A percentile compares a stretch with the other conserved stretches of the same genome.
Evolutionary conservation across 2,329 filamentous ascomycete genomes (phyloP).

Genomic region (Xylaria sp.): DNA sequence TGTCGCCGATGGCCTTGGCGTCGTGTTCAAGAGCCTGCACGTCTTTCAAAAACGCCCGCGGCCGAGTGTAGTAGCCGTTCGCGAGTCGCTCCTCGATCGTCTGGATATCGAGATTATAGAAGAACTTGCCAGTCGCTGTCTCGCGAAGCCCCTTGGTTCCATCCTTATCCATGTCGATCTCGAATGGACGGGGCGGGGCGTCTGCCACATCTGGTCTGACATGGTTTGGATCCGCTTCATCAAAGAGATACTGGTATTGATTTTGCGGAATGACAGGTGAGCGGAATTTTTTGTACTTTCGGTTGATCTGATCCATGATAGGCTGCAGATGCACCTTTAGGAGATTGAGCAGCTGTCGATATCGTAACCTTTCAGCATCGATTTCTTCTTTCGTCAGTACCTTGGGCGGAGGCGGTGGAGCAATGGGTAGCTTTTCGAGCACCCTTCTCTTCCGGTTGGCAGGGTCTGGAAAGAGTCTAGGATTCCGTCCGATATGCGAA

Average conservation of each 20-base stretch:
- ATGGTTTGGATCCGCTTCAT: constrained; percentile 76
- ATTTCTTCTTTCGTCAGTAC: constrained; percentile 76
- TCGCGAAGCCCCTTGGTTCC: constrained; percentile 78
- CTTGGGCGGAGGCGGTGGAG: constrained; percentile 70
- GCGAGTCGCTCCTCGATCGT: constrained; percentile 96
- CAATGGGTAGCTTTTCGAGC: constrained; percentile 75
- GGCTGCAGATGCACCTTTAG: constrained; percentile 89
- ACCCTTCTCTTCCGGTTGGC: constrained; percentile 84
- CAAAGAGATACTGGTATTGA: constrained; percentile 79
- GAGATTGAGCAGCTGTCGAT: constrained; percentile 81
- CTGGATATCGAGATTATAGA: constrained; percentile 90
- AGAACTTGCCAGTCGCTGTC: constrained; percentile 78
- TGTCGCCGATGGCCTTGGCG: constrained; percentile 79
- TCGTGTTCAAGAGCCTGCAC: constrained; percentile 85
- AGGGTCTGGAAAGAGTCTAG: constrained; percentile 84
- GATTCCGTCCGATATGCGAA: constrained; percentile 76
- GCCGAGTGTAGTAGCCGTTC: constrained; percentile 93
- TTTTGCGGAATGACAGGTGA: constrained; percentile 74
- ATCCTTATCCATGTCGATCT: constrained; percentile 77
- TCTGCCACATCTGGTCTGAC: constrained; percentile 60
- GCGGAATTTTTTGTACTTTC: constrained; percentile 86
- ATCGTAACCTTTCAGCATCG: constrained; percentile 77
- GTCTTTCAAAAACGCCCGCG: constrained; percentile 86
- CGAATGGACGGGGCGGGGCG: constrained; percentile 71
- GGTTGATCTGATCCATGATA: constrained; percentile 96